Base-by-base conservation (phyloP, 805 yeast species). In the Candida awuae region DNA sequence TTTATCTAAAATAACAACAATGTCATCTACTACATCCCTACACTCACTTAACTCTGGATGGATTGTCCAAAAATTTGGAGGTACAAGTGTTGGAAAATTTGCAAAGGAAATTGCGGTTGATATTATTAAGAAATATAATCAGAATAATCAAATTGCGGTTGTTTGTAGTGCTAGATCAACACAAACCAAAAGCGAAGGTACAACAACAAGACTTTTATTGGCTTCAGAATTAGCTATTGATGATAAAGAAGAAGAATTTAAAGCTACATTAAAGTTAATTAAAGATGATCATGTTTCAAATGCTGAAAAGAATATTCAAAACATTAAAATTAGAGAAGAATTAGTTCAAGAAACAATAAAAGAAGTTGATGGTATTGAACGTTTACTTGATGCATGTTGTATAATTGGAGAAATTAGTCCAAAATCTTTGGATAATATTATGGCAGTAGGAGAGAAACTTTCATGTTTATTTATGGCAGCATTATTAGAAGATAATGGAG, bases 131-230 rank as follows among this genome's bases (percentile, higher is more conserved):
- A 74, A 68, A 18, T 85, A 77, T 56, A 66, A 77, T 26, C 62
- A 71, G 29, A 63, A 65, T 34, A 70, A 70, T 48, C 71, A 80
- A 39, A 95, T 88, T 13, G 97, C 94, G 2, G 94, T 90, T 18
- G 98, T 92, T 3, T 92, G 98, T 60, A 83, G 94, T 25, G 98
- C 98, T 3, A 73, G 98, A 49, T 85, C 96, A 12, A 78, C 95
- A 1, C 73, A 83, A 45, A 82, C 95, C 29, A 92, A 92, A 57
- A 77, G 85, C 17, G 96, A 90, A 59, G 98, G 98, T 37, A 92
- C 98, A 32, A 92, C 98, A 5, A 82, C 94, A 3, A 66, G 97
- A 48, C 68, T 92, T 18, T 61, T 92, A 29, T 62, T 70, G 31
- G 84, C 97, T n/a, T 90, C 96, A 14, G 96, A 88, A 42, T 54